These are phyloP conservation scores for Fusarium fujikuroi DNA, from an alignment of 2,329 filamentous ascomycete genomes.

Conservation along the genomic window DNA sequence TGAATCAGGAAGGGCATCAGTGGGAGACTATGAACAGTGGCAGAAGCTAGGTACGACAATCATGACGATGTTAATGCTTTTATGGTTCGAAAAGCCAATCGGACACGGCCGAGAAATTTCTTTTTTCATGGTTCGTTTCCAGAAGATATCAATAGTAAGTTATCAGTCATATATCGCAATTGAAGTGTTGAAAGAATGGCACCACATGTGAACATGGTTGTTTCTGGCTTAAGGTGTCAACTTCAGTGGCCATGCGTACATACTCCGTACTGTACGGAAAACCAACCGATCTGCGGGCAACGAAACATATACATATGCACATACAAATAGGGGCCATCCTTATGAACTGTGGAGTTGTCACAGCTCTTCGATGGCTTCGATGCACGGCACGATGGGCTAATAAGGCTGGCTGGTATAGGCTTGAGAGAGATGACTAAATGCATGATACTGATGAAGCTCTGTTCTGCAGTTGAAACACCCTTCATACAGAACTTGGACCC, in stretches of 20 bases:
- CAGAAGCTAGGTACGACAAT: neutral
- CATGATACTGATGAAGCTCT: slow-evolving; percentile 23
- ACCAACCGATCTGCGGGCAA: slow-evolving; percentile 21
- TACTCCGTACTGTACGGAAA: slow-evolving; percentile 6
- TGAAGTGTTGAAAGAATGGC: neutral
- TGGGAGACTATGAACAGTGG: neutral
- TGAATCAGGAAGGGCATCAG: slow-evolving; percentile 4
- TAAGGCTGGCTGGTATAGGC: slow-evolving; percentile 24
- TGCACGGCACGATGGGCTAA: slow-evolving; percentile 18
- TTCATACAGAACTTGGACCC: slow-evolving; percentile 21
- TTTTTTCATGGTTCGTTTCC: slow-evolving; percentile 1
- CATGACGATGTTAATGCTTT: neutral
- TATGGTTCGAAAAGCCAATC: neutral
- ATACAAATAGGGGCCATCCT: slow-evolving; percentile 23
- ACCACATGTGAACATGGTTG: neutral
- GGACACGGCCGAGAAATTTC: neutral
- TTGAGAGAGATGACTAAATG: slow-evolving; percentile 22
- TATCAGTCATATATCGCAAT: neutral
- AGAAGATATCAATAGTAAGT: neutral
- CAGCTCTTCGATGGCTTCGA: slow-evolving; percentile 28
- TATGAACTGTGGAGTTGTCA: slow-evolving; percentile 29
- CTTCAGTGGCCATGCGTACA: neutral
- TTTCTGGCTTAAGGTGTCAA: neutral
- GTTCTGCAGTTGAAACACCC: slow-evolving; percentile 25
- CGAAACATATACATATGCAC: neutral